Conservation (phyloP, 2,329 filamentous ascomycete genomes). For the Rhynchosporium agropyri region DNA sequence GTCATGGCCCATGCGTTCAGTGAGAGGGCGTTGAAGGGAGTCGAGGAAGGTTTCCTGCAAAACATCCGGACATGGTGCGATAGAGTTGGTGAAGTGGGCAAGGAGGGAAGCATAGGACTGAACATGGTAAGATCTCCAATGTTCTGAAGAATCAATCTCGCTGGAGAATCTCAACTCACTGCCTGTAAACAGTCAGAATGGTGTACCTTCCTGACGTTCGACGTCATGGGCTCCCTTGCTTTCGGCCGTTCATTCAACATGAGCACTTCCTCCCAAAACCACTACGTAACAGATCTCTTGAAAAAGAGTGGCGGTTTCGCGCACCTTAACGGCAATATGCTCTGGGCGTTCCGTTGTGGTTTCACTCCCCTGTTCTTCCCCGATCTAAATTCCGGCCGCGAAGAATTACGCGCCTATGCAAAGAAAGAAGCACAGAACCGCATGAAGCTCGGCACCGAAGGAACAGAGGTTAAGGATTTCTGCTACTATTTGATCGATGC, state of each 20-base stretch:
- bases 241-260: constrained; percentile 52
- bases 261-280: constrained; percentile 22
- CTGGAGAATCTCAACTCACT: not conserved
- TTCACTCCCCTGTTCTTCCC: not conserved
- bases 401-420: not conserved
- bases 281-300: not conserved
- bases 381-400: not conserved
- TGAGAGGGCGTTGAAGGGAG: not conserved
- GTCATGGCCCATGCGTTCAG: not conserved
- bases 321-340: not conserved
- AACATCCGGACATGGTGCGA: not conserved
- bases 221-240: constrained; percentile 48
- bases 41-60: not conserved
- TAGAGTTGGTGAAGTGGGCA: not conserved
- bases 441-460: not conserved
- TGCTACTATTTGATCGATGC: constrained; percentile 74
- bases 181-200: not conserved
- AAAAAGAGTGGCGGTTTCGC: not conserved
- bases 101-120: not conserved
- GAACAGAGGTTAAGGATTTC: constrained; percentile 42
- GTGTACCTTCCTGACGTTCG: constrained; percentile 22
- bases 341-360: not conserved
- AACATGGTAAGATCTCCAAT: not conserved
- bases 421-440: not conserved
- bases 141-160: not conserved